Conservation (phyloP, 164 flowering plant species). For the Aristolochia contorta region DNA sequence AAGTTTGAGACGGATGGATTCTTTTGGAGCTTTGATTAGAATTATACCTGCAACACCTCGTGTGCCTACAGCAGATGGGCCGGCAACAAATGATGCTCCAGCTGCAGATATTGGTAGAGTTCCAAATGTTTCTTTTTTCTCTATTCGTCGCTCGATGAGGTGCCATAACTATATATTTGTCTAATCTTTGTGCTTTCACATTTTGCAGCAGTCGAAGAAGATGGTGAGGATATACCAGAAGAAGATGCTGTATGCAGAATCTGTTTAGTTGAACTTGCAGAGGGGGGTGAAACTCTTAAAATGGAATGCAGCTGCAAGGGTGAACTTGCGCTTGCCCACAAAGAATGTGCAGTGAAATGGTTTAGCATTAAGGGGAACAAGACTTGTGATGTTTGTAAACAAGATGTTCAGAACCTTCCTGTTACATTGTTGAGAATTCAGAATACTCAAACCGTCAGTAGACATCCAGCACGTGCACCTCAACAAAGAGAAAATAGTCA, state of each 20-base stretch:
- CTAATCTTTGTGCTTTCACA: too few species aligned
- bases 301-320: conserved; percentile 89
- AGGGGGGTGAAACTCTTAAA: conserved; percentile 73
- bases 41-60: conserved; percentile 51
- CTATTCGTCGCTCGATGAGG: not conserved
- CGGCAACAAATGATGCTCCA: conserved; percentile 25
- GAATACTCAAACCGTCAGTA: conserved; percentile 29
- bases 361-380: conserved; percentile 81
- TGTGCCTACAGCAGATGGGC: conserved; percentile 22
- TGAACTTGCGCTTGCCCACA: conserved; percentile 83
- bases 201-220: conserved; percentile 30
- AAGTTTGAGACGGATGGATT: conserved; percentile 48
- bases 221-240: conserved; percentile 70
- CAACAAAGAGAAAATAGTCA: conserved; percentile 41
- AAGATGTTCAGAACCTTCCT: conserved; percentile 69
- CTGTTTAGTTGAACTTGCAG: conserved; percentile 66
- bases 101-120: conserved; percentile 33
- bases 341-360: conserved; percentile 84
- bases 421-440: conserved; percentile 56
- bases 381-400: conserved; percentile 72
- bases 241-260: conserved; percentile 88
- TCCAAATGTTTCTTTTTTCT: not conserved
- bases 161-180: not conserved
- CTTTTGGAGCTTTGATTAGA: conserved; percentile 48
- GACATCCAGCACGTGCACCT: conserved; percentile 22